phyloP scores from a whole-genome alignment of 2,329 filamentous ascomycete species.

The Parastagonospora avenae region DNA sequence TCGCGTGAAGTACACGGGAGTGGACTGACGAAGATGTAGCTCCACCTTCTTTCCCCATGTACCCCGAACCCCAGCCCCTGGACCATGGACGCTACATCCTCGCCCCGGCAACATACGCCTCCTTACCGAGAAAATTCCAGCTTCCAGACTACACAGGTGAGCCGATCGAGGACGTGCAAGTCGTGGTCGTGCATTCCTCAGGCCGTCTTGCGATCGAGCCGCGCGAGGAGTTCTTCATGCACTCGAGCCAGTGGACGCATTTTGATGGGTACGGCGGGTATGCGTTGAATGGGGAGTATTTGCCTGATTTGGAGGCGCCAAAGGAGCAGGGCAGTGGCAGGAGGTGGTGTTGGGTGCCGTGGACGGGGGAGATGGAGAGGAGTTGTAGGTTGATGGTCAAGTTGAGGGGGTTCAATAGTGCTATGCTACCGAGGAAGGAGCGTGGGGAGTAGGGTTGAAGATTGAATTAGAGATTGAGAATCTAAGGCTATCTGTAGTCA shows the following conservation, averaged over 20 bases:
- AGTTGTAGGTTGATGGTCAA: constrained; percentile 14
- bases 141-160: neutral
- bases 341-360: constrained; percentile 36
- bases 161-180: constrained; percentile 2
- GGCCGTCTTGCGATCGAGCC: constrained; percentile 21
- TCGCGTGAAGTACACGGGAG: no score
- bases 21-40: constrained; percentile 6
- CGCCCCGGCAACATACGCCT: constrained; percentile 7
- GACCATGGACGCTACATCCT: constrained; percentile 22
- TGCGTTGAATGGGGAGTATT: constrained; percentile 2
- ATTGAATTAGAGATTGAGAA: neutral
- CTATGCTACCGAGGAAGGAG: neutral
- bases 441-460: neutral
- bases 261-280: constrained; percentile 8
- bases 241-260: constrained; percentile 13
- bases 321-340: constrained; percentile 14
- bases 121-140: constrained; percentile 24
- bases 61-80: constrained; percentile 29
- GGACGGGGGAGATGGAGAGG: constrained; percentile 32
- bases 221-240: constrained; percentile 1
- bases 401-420: neutral
- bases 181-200: constrained; percentile 22
- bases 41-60: constrained; percentile 23
- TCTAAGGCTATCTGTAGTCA: no score
- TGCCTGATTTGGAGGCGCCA: neutral